Evolutionary conservation across 305 asterid genomes (phyloP), one percentile per base, ranked within the genome.

Genomic region (Fraxinus sp.): DNA sequence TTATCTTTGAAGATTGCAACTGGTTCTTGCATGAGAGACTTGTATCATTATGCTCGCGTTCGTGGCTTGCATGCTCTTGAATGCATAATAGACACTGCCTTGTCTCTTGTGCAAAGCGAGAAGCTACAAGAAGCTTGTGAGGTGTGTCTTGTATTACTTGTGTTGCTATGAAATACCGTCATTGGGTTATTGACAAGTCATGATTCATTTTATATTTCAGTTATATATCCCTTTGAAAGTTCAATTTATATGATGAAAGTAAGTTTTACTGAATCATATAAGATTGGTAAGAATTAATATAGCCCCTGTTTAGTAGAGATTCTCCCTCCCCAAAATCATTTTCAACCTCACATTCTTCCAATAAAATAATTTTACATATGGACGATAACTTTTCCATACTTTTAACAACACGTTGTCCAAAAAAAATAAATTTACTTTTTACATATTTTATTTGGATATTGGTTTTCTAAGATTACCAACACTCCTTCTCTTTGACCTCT

Each of bases 31-130:
- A 90, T 85, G 92, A 89, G 98, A 86, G 98, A 94, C 79, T 88
- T 92, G 92, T 93, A 87, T 88, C 98, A 94, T 85, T 93, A 90
- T 85, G 94, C 93, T 84, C 98, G 98, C 83, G 89, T 93, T 82
- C 87, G 90, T 78, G 98, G 98, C 59, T 86, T 92, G 90, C 98
- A 96, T 89, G 86, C 85, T 80, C 86, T 94, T 46, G 97, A 93
- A 84, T 90, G 94, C 52, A 82, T 90, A 36, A 84, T 96, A 88
- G 91, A 92, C 85, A 87, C 97, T 89, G 94, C 97, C 41, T 79
- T 94, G 85, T 89, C 92, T 83, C 90, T 91, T 84, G 91, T 96
- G 81, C 91, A 91, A 87, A 89, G 87, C 78, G 97, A 92, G 89
- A 91, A 92, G 86, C 92, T 96, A 85, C 90, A 90, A 86, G 97